Conservation (phyloP, 2,329 filamentous ascomycete species). For the Torrubiellomyces zombiae region DNA sequence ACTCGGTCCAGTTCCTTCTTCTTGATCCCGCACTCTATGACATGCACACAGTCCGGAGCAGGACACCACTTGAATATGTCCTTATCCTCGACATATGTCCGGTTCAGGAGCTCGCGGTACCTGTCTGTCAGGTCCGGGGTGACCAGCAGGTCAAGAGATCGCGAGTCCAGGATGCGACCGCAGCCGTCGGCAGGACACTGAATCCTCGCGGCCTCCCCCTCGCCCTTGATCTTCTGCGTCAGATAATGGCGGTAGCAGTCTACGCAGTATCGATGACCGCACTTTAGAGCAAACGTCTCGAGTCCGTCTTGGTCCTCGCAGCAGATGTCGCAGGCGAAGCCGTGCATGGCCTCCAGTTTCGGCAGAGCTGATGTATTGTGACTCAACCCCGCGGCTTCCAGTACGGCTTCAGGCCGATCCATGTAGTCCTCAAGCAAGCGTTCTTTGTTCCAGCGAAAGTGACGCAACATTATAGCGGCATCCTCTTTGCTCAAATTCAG, state of each 20-base stretch:
- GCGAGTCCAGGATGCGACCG: constrained; percentile 78
- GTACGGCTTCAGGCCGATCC: constrained; percentile 63
- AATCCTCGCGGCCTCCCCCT: constrained; percentile 88
- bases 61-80: constrained; percentile 95
- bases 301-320: constrained; percentile 71
- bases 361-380: constrained; percentile 44
- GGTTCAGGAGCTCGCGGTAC: constrained; percentile 73
- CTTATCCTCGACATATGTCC: constrained; percentile 95
- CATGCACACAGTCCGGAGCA: constrained; percentile 90
- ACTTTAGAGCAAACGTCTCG: constrained; percentile 84
- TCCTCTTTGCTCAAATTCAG: constrained; percentile 80
- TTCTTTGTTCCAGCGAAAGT: constrained; percentile 94
- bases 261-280: constrained; percentile 83
- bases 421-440: constrained; percentile 90
- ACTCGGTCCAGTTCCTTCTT: constrained; percentile 70
- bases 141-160: constrained; percentile 66
- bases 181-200: constrained; percentile 83
- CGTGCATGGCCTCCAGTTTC: constrained; percentile 52
- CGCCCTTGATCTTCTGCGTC: constrained; percentile 80
- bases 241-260: constrained; percentile 88
- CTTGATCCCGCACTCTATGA: constrained; percentile 76
- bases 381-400: constrained; percentile 73
- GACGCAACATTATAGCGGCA: constrained; percentile 73
- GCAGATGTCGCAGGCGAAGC: constrained; percentile 89
- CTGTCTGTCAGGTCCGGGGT: constrained; percentile 37